Conservation (phyloP, 805 yeast genomes). For the Ogataea ganodermae region DNA sequence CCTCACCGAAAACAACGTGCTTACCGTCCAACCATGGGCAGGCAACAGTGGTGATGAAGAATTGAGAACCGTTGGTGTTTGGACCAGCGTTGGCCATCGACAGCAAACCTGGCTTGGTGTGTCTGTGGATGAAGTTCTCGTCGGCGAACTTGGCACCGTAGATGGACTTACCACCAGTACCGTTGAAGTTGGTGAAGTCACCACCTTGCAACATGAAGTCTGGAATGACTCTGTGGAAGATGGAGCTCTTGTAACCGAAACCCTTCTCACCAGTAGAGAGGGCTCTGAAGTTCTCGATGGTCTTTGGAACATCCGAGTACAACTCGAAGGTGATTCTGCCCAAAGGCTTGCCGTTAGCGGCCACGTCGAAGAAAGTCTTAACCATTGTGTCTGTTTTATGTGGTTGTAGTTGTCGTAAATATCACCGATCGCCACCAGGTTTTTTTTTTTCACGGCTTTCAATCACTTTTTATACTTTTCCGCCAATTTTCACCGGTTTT, state of each 20-base stretch:
- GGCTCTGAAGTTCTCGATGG: slow-evolving; percentile 80
- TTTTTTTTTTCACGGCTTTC: slow-evolving; percentile 1
- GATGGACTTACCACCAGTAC: slow-evolving; percentile 91
- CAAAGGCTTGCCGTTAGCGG: slow-evolving; percentile 40
- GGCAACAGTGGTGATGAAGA: slow-evolving; percentile 80
- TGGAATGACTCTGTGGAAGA: slow-evolving; percentile 97
- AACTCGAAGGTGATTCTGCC: slow-evolving; percentile 79
- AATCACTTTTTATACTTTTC: slow-evolving; percentile 1
- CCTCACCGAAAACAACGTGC: slow-evolving; percentile 81
- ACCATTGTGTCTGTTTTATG: slow-evolving; percentile 14
- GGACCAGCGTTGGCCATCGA: slow-evolving; percentile 96
- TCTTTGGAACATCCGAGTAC: slow-evolving; percentile 87
- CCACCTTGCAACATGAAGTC: slow-evolving; percentile 97
- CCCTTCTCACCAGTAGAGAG: slow-evolving; percentile 93
- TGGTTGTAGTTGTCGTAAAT: neutral
- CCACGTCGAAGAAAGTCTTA: slow-evolving; percentile 45
- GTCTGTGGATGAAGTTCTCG: slow-evolving; percentile 71
- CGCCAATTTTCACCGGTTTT: slow-evolving; percentile 6
- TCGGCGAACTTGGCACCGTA: slow-evolving; percentile 65
- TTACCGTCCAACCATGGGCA: slow-evolving; percentile 79
- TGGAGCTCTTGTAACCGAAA: slow-evolving; percentile 79
- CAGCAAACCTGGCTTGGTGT: slow-evolving; percentile 76
- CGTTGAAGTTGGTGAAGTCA: slow-evolving; percentile 83
- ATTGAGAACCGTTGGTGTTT: slow-evolving; percentile 90
- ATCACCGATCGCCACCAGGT: neutral